phyloP scores from a whole-genome alignment of 169 alveolate genomes.

The Cryptosporidium bovis region DNA sequence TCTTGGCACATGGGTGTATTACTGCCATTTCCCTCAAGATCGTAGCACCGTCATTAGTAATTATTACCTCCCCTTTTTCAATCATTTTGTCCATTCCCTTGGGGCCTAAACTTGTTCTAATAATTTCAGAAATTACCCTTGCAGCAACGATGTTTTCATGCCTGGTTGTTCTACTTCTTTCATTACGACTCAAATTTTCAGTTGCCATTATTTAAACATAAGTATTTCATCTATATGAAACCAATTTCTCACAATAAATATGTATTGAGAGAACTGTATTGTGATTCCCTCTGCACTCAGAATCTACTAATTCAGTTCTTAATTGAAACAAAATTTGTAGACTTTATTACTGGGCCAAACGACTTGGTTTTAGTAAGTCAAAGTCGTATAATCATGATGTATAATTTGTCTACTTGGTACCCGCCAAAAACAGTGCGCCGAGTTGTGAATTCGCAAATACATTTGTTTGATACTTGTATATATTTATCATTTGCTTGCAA shows the following conservation, averaged over 20 bases:
- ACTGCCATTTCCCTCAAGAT: conserved; percentile 95
- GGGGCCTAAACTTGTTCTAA: conserved; percentile 99
- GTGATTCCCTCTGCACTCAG: not conserved
- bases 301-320: not conserved
- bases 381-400: not conserved
- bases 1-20: conserved; percentile 98
- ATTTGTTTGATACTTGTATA: not conserved
- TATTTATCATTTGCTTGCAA: no score
- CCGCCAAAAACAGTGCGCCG: conserved; percentile 55
- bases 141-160: conserved; percentile 75
- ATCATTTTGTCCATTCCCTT: conserved; percentile 99
- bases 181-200: conserved; percentile 66
- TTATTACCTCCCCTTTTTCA: conserved; percentile 96
- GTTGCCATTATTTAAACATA: conserved; percentile 32
- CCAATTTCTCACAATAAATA: not conserved
- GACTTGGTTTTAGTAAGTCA: not conserved
- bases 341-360: no score
- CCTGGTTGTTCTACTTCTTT: conserved; percentile 70
- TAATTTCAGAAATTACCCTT: conserved; percentile 95
- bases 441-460: not conserved
- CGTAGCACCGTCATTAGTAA: conserved; percentile 99
- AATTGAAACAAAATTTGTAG: no score
- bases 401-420: conserved; percentile 58
- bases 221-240: not conserved
- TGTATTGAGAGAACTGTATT: not conserved